Base-by-base conservation (phyloP, 805 yeast species). In the Zygosaccharomyces bailii region DNA sequence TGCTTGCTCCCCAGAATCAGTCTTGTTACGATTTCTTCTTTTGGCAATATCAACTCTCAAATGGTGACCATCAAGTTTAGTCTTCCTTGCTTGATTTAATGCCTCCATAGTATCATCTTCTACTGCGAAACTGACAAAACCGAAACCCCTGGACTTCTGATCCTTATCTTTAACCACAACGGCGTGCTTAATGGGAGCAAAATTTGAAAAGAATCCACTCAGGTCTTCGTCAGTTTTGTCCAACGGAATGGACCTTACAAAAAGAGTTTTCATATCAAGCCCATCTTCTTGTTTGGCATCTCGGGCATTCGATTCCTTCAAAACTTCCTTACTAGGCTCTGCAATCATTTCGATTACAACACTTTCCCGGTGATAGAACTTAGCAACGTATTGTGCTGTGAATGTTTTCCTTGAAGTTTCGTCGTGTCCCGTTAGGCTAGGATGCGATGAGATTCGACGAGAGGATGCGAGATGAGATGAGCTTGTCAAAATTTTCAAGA, bases 121-220 rank as follows among this genome's bases (percentile, higher is more conserved):
- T 39, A 76, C 67, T 1, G 86, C 79, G 65, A 93, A 93, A 29
- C 95, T 83, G 11, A 89, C 99, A 65, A 93, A 93, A 2, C 99
- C 99, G 67, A 90, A 93, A 1, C 99, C 98, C 63, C 90, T 77
- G 2, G 96, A 87, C 35, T 83, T 74, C 43, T 85, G 78, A 27
- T 83, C 79, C 8, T 72, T 71, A 60, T 90, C 96, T 31, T 73
- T 84, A 13, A 93, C 98, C 33, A 93, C 77, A 35, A 89, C 90
- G 1, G 97, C 96, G 66, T 93, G 99, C 66, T 84, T 89, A 9
- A 91, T 95, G 5, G 99, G 99, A 4, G 87, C 91, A 68, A 89
- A 84, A 52, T 88, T 88, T 1, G 98, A 84, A 61, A 93, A 93
- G 65, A 75, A 89, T 54, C 85, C 86, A 1, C 91, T 75, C 33